These are phyloP conservation scores for Ilyonectria destructans DNA, from an alignment of 2,329 filamentous ascomycete species.

Conservation along the genomic window DNA sequence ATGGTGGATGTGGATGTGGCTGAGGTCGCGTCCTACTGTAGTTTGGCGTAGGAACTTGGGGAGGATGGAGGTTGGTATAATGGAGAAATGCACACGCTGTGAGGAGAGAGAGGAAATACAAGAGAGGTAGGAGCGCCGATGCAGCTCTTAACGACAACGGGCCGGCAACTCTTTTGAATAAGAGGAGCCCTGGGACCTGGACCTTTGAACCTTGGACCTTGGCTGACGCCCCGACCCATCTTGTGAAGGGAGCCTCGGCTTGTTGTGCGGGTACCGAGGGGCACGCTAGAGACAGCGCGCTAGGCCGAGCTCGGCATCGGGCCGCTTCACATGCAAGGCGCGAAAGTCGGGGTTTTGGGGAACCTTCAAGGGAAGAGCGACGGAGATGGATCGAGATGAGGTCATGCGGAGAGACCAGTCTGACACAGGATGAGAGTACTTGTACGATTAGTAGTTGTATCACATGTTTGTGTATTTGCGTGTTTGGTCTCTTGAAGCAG, in stretches of 20 bases:
- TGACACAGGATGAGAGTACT: constrained; percentile 11
- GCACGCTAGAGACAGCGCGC: constrained; percentile 45
- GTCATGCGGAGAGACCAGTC: constrained; percentile 46
- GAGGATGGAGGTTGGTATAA: constrained; percentile 10
- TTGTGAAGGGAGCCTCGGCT: constrained; percentile 52
- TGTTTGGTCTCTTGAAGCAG: neutral
- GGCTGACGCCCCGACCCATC: constrained; percentile 31
- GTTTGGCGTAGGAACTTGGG: neutral
- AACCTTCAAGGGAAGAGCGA: constrained; percentile 2
- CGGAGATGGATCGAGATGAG: constrained; percentile 39
- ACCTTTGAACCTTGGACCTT: constrained; percentile 20
- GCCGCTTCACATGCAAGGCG: constrained; percentile 51
- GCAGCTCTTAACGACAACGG: constrained; percentile 50
- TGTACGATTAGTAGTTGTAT: neutral
- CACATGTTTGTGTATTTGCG: constrained; percentile 23
- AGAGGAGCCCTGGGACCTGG: constrained; percentile 8
- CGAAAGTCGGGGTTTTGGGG: constrained; percentile 29
- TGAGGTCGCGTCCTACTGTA: constrained; percentile 10
- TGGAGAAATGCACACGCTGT: constrained; percentile 20
- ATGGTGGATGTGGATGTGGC: constrained; percentile 61
- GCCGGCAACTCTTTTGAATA: constrained; percentile 40
- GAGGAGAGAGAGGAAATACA: constrained; percentile 19
- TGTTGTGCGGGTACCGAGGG: constrained; percentile 51
- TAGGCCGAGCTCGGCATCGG: constrained; percentile 44
- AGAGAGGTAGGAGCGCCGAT: constrained; percentile 33